Base-by-base conservation (phyloP, 352 stramenopile species). In the Globisporangium ultimum region DNA sequence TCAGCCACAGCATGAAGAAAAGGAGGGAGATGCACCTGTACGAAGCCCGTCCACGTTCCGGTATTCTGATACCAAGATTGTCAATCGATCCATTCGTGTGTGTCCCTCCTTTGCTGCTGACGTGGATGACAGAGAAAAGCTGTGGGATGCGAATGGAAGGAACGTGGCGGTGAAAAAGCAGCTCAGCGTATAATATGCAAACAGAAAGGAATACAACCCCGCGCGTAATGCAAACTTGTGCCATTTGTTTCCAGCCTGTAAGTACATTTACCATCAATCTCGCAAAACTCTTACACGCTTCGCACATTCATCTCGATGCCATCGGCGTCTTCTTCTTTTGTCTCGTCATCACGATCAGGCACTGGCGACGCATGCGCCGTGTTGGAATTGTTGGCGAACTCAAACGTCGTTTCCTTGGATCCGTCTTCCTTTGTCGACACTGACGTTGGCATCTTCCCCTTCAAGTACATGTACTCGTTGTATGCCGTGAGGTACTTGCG, bases 391-490 rank as follows among this genome's bases (percentile, higher is more conserved):
- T 71, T 76, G 0, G 82, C 82, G 38, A 93, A 93, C 57, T 93
- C 80, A 58, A 93, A 93, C 17, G 74, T 88, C 2, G 78, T 89
- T 53, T 91, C 83, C 22, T 89, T 85, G 0, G 71, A 77, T 2
- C 76, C 78, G 53, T 89, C 77, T 10, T 82, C 76, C 10, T 80
- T 72, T 13, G 64, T 71, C 36, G 71, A 70, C 43, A 84, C 70
- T n/a, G 81, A 67, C 32, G 78, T 77, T 12, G 80, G 80, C 55
- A 88, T 71, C 34, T 89, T 85, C 6, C 80, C 80, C 71, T 93
- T 93, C 46, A 93, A 63, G 50, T 93, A 93, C 48, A 93, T 63
- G 64, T 89, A 93, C 32, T 93, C 80, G 15, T 89, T 88, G 75
- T 89, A 90, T 13, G 74, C 73, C 20, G 77, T 78, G 64, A 78